These are phyloP conservation scores for Tripterygium wilfordii DNA, from an alignment of 177 flowering plant species.

Conservation along the genomic window DNA sequence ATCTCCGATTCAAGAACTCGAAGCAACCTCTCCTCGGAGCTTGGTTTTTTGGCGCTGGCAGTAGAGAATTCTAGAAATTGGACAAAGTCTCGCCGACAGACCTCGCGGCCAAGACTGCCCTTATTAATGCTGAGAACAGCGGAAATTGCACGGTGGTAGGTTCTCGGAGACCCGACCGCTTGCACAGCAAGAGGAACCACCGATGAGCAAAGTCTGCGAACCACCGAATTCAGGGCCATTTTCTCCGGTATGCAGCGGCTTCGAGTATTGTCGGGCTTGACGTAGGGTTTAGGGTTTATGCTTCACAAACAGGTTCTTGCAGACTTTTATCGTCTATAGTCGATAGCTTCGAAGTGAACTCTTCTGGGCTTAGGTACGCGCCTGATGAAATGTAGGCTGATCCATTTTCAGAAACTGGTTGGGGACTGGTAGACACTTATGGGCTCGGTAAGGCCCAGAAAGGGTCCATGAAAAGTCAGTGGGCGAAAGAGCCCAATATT, in stretches of 20 bases:
- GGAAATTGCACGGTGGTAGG: slow-evolving; percentile 11
- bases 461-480: no score
- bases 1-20: slow-evolving; percentile 30
- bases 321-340: not conserved
- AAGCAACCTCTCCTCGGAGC: slow-evolving; percentile 25
- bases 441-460: no score
- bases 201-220: slow-evolving; percentile 17
- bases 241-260: not conserved
- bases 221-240: slow-evolving; percentile 14
- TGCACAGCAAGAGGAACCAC: slow-evolving; percentile 14
- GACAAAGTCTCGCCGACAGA: not conserved
- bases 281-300: slow-evolving; percentile 15
- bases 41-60: slow-evolving; percentile 5
- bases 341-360: no score
- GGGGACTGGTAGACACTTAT: no score
- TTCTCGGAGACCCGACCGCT: slow-evolving; percentile 12
- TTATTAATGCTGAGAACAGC: slow-evolving; percentile 5
- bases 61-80: slow-evolving; percentile 16
- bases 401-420: no score
- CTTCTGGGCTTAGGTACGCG: not conserved
- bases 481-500: no score
- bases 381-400: no score
- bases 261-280: not conserved
- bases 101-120: not conserved
- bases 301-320: not conserved